Evolutionary conservation across 805 yeast species (phyloP).

Genomic region (Kuraishia ogatae): DNA sequence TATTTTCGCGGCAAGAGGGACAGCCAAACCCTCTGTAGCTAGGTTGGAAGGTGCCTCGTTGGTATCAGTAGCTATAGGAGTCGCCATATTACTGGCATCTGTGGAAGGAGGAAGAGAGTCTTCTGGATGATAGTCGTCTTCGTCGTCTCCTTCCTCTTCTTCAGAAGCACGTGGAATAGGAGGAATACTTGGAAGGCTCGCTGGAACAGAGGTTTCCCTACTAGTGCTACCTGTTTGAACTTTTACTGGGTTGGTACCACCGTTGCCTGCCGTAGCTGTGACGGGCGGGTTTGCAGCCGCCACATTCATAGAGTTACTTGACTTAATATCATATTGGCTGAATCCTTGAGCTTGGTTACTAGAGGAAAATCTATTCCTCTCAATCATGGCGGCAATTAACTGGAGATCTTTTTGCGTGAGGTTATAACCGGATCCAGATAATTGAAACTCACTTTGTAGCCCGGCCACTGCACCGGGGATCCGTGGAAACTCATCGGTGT

Average conservation of each 20-base stretch:
- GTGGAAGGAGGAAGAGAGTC: neutral
- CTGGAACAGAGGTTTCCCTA: neutral
- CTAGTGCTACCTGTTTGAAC: neutral
- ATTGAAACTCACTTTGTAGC: neutral
- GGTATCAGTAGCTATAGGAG: no score
- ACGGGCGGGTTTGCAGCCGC: no score
- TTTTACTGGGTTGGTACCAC: neutral
- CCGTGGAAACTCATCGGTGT: no score
- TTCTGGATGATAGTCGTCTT: no score
- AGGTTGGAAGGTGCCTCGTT: no score
- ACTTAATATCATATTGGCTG: neutral
- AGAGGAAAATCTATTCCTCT: neutral
- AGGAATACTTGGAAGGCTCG: neutral
- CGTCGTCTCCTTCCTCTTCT: neutral
- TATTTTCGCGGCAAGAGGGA: neutral
- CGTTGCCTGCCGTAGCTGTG: no score
- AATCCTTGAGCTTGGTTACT: neutral
- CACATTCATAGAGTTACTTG: no score
- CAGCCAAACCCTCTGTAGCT: no score
- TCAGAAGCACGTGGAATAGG: neutral
- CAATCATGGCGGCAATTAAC: neutral
- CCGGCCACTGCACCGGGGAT: neutral
- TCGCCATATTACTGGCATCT: neutral
- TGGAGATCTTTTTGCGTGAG: neutral
- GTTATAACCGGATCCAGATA: neutral